These are phyloP conservation scores for Xylaria flabelliformis DNA, from an alignment of 495 filamentous ascomycete genomes.

Conservation along the genomic window DNA sequence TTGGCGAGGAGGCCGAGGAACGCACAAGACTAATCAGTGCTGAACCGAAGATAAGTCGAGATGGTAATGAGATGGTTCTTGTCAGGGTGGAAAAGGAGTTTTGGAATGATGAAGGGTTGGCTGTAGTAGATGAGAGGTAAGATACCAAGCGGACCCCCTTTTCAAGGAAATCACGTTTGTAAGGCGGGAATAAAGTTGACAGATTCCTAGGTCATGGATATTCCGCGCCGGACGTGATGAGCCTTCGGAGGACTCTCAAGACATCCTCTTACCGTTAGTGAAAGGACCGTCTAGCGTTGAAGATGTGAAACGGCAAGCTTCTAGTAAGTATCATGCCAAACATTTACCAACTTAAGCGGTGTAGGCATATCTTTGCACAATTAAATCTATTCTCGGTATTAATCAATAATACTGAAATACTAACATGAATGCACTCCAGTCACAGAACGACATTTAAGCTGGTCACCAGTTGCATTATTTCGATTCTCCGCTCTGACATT, in stretches of 20 bases:
- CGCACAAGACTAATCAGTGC: not conserved
- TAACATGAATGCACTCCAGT: not conserved
- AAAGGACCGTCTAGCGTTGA: not conserved
- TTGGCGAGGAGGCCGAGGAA: not conserved
- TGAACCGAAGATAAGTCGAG: not conserved
- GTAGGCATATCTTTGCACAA: not conserved
- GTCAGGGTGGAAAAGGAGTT: not conserved
- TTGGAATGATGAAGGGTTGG: not conserved
- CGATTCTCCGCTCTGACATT: not conserved
- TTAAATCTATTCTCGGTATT: not conserved
- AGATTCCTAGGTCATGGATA: not conserved
- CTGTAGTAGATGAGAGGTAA: slow-evolving; percentile 1
- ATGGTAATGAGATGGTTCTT: not conserved
- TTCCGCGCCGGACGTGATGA: not conserved
- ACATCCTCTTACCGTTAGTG: not conserved
- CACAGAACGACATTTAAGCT: not conserved
- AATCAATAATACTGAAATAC: not conserved
- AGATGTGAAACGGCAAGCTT: not conserved
- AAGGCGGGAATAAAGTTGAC: not conserved
- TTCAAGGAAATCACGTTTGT: not conserved
- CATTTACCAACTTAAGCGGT: not conserved
- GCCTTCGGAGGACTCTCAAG: not conserved
- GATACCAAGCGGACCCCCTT: not conserved
- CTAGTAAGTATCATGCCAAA: not conserved
- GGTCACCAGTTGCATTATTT: not conserved